Evolutionary conservation across 805 yeast species (phyloP), one percentile per base, ranked within the genome.

Genomic region (Saccharomyces kudriavzevii): DNA sequence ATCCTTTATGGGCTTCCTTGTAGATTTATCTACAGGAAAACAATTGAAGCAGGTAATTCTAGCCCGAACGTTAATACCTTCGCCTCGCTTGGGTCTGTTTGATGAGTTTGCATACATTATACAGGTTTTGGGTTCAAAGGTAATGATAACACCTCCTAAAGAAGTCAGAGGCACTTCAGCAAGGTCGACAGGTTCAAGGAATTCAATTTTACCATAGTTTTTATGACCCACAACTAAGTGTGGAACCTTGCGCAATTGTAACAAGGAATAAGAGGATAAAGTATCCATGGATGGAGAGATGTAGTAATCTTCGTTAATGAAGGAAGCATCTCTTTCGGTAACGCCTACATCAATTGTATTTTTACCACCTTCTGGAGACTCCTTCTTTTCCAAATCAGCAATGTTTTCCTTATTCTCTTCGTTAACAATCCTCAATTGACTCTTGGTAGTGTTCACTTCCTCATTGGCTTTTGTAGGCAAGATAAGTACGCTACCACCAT

Each of bases 271-370:
- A 22, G 75, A 70, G 54, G 78, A 76, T 50, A 92, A 72, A 51
- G 81, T 82, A 6, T 81, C 78, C 45, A 84, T 63, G 3, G 89
- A 74, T 24, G 98, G 98, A 5, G 87, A 79, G 51, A 83, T 83
- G 89, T 95, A 92, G 70, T 90, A 92, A 4, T 91, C 96, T 45
- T 85, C 80, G 6, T 82, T 83, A 53, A 84, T 82, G 28, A 76
- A 74, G 49, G 79, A 74, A 48, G 71, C 74, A 48, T 74, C 75
- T 49, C 74, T 78, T 1, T 67, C 64, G 5, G 58, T 58, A 29
- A 64, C 62, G 14, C 65, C 67, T 5, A 17, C 52, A 58, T 10
- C 59, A 54, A 20, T 52, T 56, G 14, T 27, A 40, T 26, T 45
- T 45, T 13, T 45, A 45, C 22, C 28, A n/a, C 22, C 27, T 35